Conservation (phyloP, 768 basidiomycete species). For the Kwoniella pini region DNA sequence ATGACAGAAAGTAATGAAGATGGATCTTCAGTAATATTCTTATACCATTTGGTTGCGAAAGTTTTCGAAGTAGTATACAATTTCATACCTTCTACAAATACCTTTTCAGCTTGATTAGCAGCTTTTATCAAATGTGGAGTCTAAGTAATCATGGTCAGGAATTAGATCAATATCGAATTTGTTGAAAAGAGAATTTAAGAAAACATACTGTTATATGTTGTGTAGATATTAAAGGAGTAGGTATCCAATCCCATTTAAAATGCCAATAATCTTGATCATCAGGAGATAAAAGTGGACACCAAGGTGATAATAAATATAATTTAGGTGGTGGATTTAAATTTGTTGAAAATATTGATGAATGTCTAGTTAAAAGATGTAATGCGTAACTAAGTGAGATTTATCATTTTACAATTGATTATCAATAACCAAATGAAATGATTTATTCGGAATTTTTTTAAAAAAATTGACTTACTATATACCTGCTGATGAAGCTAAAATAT, state of each 20-base stretch:
- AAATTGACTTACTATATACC: conserved; percentile 42
- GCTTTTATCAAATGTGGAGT: conserved; percentile 34
- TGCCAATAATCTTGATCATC: conserved; percentile 34
- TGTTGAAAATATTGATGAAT: conserved; percentile 26
- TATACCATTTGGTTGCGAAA: conserved; percentile 15
- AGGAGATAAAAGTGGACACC: conserved; percentile 36
- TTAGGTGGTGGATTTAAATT: conserved; percentile 32
- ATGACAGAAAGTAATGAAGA: neutral
- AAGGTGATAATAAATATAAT: conserved; percentile 40
- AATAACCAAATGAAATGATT: no score
- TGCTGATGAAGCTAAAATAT: conserved; percentile 43
- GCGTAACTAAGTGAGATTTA: conserved; percentile 30
- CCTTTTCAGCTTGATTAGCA: conserved; percentile 23
- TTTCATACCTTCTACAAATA: conserved; percentile 19
- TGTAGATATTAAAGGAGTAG: conserved; percentile 31
- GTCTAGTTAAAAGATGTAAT: conserved; percentile 33
- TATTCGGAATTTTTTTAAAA: no score
- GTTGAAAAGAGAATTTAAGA: no score
- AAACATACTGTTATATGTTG: conserved; percentile 41
- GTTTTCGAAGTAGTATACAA: conserved; percentile 1
- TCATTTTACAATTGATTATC: neutral
- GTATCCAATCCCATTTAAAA: conserved; percentile 36
- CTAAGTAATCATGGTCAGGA: no score
- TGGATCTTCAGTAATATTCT: conserved; percentile 9
- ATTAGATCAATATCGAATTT: no score